Evolutionary conservation across 306 rosid genomes (phyloP).

Genomic region (Ammopiptanthus mongolicus): DNA sequence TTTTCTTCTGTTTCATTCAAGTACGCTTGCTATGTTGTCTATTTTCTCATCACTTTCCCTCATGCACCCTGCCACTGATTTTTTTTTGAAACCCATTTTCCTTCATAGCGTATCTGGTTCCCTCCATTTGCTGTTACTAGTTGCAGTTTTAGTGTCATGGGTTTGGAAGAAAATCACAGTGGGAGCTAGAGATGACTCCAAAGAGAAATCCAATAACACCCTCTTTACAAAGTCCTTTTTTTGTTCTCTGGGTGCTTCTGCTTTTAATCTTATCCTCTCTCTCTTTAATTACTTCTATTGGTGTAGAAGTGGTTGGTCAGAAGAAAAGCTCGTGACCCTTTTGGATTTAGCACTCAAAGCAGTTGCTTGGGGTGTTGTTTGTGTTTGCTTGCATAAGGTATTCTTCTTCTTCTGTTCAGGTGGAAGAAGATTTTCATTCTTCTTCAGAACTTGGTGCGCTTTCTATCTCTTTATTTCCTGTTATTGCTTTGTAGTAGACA

Average conservation of each 20-base stretch:
- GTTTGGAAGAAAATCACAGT: constrained; percentile 1
- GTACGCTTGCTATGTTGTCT: constrained; percentile 9
- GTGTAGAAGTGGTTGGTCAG: constrained; percentile 31
- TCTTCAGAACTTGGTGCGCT: constrained; percentile 42
- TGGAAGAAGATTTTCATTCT: constrained; percentile 19
- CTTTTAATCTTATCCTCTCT: constrained; percentile 17
- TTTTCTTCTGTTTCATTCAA: background rate
- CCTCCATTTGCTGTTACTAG: constrained; percentile 27
- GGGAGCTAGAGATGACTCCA: background rate
- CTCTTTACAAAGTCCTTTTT: constrained; percentile 10
- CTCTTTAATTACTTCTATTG: constrained; percentile 22
- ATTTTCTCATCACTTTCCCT: background rate
- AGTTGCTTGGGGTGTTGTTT: constrained; percentile 33
- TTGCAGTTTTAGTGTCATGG: constrained; percentile 16
- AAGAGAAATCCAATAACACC: background rate
- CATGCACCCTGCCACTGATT: background rate
- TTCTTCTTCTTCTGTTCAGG: constrained; percentile 27
- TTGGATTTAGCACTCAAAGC: constrained; percentile 36
- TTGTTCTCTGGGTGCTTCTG: constrained; percentile 31
- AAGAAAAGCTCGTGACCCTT: constrained; percentile 34
- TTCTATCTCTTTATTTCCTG: constrained; percentile 33
- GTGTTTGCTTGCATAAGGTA: constrained; percentile 17
- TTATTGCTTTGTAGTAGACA: constrained; percentile 23
- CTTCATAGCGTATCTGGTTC: constrained; percentile 22
- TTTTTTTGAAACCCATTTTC: constrained; percentile 36